A percentile compares a stretch with the other conserved stretches of the same genome.
phyloP scores from a whole-genome alignment of 2,329 filamentous ascomycete species.

The Hawksworthiomyces lignivorus region DNA sequence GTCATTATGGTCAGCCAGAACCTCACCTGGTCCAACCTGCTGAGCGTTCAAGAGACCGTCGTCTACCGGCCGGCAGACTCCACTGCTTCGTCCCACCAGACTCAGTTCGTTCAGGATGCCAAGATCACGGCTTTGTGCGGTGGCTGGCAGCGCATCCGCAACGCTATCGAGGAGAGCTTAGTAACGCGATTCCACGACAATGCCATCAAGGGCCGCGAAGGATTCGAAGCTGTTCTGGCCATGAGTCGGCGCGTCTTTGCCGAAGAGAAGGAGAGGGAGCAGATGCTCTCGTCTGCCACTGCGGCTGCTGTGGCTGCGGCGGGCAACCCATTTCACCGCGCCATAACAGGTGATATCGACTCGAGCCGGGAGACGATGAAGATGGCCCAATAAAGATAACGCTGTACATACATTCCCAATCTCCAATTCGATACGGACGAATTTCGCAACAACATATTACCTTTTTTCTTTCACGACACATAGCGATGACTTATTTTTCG shows the following conservation, averaged over 20 bases:
- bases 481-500: not conserved
- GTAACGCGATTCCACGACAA: conserved; percentile 89
- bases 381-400: conserved; percentile 5
- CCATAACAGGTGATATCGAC: too few relatives aligned
- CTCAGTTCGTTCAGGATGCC: conserved; percentile 81
- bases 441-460: too few relatives aligned
- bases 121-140: conserved; percentile 91
- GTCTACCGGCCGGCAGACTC: conserved; percentile 70
- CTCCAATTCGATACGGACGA: too few relatives aligned
- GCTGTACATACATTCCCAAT: too few relatives aligned
- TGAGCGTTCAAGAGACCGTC: conserved; percentile 90
- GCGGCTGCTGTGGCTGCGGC: conserved; percentile 14
- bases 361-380: not conserved
- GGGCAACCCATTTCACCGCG: conserved; percentile 13
- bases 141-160: conserved; percentile 95
- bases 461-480: too few relatives aligned
- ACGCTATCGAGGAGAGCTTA: conserved; percentile 84
- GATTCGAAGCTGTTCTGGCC: conserved; percentile 88
- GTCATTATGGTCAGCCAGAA: conserved; percentile 97
- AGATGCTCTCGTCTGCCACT: conserved; percentile 15
- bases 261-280: conserved; percentile 68
- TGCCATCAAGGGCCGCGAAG: conserved; percentile 80
- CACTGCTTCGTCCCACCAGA: conserved; percentile 41
- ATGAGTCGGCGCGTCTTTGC: conserved; percentile 89
- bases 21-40: conserved; percentile 82